phyloP scores from a whole-genome alignment of 805 yeast genomes.

The Hanseniaspora thailandica region DNA sequence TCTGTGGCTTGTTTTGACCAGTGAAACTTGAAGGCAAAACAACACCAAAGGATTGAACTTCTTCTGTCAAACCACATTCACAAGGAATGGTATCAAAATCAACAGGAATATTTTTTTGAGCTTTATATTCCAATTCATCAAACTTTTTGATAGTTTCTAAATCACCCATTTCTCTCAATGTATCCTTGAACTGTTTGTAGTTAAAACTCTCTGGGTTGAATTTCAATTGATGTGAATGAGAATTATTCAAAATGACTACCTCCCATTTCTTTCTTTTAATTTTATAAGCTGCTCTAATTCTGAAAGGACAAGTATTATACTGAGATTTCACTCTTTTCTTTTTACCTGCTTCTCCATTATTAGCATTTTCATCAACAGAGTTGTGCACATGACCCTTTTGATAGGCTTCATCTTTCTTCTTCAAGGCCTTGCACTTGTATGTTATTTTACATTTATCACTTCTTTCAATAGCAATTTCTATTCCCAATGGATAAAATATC shows the following conservation, averaged over 20 bases:
- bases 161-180: conserved; percentile 23
- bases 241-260: conserved; percentile 47
- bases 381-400: conserved; percentile 13
- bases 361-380: background rate
- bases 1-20: conserved; percentile 6
- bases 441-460: conserved; percentile 50
- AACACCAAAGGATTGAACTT: conserved; percentile 28
- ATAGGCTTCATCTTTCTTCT: conserved; percentile 16
- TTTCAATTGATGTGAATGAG: conserved; percentile 43
- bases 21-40: conserved; percentile 25
- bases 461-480: conserved; percentile 49
- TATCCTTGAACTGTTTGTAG: conserved; percentile 28
- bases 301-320: conserved; percentile 45
- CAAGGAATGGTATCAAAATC: conserved; percentile 27
- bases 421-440: conserved; percentile 44
- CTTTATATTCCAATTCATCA: conserved; percentile 29
- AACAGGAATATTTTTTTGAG: conserved; percentile 26
- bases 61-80: conserved; percentile 31
- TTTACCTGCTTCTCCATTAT: background rate
- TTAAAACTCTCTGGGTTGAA: conserved; percentile 29
- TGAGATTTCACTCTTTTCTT: conserved; percentile 27
- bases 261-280: conserved; percentile 44
- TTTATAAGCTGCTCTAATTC: conserved; percentile 52
- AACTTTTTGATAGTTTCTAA: conserved; percentile 28
- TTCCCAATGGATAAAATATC: conserved; percentile 38